These are phyloP conservation scores for Xylaria venustula DNA, from an alignment of 495 filamentous ascomycete genomes.

Conservation along the genomic window DNA sequence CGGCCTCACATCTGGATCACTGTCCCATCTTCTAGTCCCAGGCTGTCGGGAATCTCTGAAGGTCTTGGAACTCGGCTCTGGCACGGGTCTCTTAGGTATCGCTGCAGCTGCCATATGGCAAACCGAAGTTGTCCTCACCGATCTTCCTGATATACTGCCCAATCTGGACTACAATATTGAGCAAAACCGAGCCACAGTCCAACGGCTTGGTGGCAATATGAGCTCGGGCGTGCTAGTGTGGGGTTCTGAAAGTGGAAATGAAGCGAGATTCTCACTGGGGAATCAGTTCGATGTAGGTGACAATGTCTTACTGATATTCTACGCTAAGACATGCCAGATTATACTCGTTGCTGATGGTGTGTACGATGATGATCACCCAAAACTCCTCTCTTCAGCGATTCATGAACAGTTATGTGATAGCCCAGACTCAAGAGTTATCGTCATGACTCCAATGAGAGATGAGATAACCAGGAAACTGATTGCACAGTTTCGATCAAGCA, in stretches of 20 bases:
- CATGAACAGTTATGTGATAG: constrained; percentile 34
- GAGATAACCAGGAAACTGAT: constrained; percentile 35
- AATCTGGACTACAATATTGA: constrained; percentile 42
- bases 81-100: constrained; percentile 62
- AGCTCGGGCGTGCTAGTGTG: constrained; percentile 40
- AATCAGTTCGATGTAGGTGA: constrained; percentile 40
- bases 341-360: constrained; percentile 45
- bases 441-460: constrained; percentile 49
- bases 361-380: constrained; percentile 49
- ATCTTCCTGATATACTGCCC: constrained; percentile 44
- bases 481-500: constrained; percentile 21
- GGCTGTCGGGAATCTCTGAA: constrained; percentile 10
- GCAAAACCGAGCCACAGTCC: constrained; percentile 33
- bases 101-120: constrained; percentile 45
- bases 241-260: constrained; percentile 37
- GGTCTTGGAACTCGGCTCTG: constrained; percentile 62
- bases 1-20: constrained; percentile 31
- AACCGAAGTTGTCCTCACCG: constrained; percentile 42
- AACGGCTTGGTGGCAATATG: constrained; percentile 33
- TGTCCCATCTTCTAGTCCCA: constrained; percentile 37
- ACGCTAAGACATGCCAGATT: constrained; percentile 29
- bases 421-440: constrained; percentile 35
- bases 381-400: constrained; percentile 42
- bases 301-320: not conserved
- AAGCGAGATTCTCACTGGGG: constrained; percentile 27